phyloP scores from a whole-genome alignment of 352 stramenopile genomes.

The Globisporangium solare region DNA sequence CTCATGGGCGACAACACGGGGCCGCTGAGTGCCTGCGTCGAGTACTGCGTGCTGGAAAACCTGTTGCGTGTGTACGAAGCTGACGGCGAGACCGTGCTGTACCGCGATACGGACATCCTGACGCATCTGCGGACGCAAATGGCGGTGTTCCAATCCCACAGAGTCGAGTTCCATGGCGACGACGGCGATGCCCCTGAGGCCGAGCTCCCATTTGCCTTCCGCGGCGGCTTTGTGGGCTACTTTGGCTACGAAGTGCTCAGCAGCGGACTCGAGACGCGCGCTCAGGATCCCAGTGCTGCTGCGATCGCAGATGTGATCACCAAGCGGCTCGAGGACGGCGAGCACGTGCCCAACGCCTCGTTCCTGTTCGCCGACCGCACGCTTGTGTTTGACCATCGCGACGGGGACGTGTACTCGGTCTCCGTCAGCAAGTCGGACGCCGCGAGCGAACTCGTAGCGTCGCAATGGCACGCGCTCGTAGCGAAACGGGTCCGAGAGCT shows the following conservation, averaged over 20 bases:
- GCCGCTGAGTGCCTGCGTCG: conserved; percentile 53
- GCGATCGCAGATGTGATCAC: conserved; percentile 28
- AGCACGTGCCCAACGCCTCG: conserved; percentile 78
- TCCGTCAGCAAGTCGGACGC: conserved; percentile 17
- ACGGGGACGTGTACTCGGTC: conserved; percentile 74
- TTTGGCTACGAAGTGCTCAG: conserved; percentile 83
- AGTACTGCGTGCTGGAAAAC: conserved; percentile 58
- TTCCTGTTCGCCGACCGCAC: conserved; percentile 90
- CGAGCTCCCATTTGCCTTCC: conserved; percentile 68
- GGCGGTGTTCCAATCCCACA: conserved; percentile 26
- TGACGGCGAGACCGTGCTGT: conserved; percentile 9
- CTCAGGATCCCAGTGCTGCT: conserved; percentile 12
- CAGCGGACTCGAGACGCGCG: conserved; percentile 15
- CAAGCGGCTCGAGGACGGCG: conserved; percentile 13
- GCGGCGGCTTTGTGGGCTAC: conserved; percentile 84
- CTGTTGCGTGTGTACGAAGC: conserved; percentile 33
- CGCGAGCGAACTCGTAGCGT: conserved; percentile 19
- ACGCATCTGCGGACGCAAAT: conserved; percentile 39
- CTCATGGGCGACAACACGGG: conserved; percentile 71
- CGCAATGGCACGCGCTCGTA: conserved; percentile 5
- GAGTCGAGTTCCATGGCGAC: conserved; percentile 18
- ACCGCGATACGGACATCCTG: conserved; percentile 26
- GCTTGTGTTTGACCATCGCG: conserved; percentile 87
- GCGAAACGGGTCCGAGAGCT: conserved; percentile 4
- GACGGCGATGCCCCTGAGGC: conserved; percentile 1